phyloP scores from a whole-genome alignment of 371 early-diverging fungal genomes.

The Mucor lusitanicus region DNA sequence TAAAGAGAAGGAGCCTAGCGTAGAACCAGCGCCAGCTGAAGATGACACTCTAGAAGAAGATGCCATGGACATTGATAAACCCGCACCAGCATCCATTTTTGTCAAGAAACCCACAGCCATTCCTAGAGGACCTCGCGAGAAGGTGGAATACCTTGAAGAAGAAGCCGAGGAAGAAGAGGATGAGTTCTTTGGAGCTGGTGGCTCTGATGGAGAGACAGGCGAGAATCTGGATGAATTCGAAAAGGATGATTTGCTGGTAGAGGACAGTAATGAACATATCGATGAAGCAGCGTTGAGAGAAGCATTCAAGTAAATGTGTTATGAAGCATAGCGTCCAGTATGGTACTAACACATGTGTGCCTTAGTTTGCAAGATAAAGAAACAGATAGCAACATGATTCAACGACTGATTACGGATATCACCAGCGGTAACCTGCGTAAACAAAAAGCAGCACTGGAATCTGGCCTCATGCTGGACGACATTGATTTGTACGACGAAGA shows the following conservation, averaged over 20 bases:
- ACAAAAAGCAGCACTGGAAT: conserved; percentile 38
- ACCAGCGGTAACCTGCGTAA: conserved; percentile 46
- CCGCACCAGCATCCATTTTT: not conserved
- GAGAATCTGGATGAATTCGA: conserved; percentile 47
- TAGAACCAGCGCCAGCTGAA: not conserved
- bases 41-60: conserved; percentile 1
- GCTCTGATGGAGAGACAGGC: conserved; percentile 33
- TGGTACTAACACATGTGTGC: not conserved
- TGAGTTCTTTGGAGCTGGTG: conserved; percentile 48
- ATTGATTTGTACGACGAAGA: conserved; percentile 43
- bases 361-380: conserved; percentile 39
- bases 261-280: conserved; percentile 38
- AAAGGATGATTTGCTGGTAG: conserved; percentile 45
- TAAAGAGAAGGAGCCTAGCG: not conserved
- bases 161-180: conserved; percentile 57
- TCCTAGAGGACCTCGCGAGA: conserved; percentile 7
- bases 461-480: conserved; percentile 43
- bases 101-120: not conserved
- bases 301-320: conserved; percentile 39
- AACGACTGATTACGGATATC: conserved; percentile 47
- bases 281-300: conserved; percentile 39
- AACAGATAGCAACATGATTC: conserved; percentile 40
- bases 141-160: conserved; percentile 39
- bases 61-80: conserved; percentile 16
- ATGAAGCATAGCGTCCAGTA: too few species aligned